Base-by-base conservation (phyloP, 495 filamentous ascomycete genomes). In the Aspergillus sclerotioniger region DNA sequence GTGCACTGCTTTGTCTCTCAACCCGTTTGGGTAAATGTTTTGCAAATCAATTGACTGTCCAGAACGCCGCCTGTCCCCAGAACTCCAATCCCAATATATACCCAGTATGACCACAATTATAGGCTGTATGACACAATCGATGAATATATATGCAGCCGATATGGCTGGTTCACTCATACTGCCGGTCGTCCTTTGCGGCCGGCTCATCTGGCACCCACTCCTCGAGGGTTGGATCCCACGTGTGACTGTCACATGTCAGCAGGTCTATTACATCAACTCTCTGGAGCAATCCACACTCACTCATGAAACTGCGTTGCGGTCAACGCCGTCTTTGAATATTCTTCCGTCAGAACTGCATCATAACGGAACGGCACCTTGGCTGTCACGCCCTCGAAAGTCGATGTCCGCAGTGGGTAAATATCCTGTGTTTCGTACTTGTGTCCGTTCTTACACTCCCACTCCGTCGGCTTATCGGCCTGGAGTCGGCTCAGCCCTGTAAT, bases 361-460 rank as follows among this genome's bases (percentile, higher is more conserved):
- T 86, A 90, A 12, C 76, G 70, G 59, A 83, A 86, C 12, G 87
- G 86, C 12, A 90, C 81, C 64, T 81, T 82, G 48, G 81, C 83
- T 12, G 72, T 63, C 0, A 82, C 78, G 7, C 84, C 85, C 62
- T 90, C 85, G 56, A 84, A 90, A 6, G 73, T 74, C 1, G 80
- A 84, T 57, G 78, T 74, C 20, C 83, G 74, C 67, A 84, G 63
- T 1, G 82, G 82, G 62, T 77, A 84, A 0, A 84, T 67, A 55
- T 84, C 80, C 6, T 61, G 63, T 15, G 71, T 75, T n/a, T 66
- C 67, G 53, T 94, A 96, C 10, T 76, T 74, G 68, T 96, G 91
- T 64, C 80, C 81, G 62, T 94, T 92, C 78, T 94, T 94, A 69
- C 90, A 93, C 63, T 82, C 84, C 86, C 86, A 89, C n/a, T 88